A percentile compares a stretch with the other conserved stretches of the same genome.
Conservation (phyloP, 371 early-diverging fungal species). For the Rhizomucor miehei region DNA sequence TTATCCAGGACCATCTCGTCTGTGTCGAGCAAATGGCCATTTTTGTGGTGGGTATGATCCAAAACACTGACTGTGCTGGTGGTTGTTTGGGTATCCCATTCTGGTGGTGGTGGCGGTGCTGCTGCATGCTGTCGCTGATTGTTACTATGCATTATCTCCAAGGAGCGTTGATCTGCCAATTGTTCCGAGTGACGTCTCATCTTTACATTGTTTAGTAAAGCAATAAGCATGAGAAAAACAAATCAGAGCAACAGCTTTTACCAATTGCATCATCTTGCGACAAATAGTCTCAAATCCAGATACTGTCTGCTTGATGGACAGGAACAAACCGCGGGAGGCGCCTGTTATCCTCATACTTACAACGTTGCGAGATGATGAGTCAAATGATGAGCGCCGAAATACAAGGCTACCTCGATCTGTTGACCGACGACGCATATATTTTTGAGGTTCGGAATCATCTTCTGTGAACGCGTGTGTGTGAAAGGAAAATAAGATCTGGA, state of each 20-base stretch:
- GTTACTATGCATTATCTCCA: no score
- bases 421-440: constrained; percentile 12
- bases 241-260: constrained; percentile 11
- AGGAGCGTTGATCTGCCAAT: neutral
- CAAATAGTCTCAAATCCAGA: constrained; percentile 32
- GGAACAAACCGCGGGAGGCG: constrained; percentile 28
- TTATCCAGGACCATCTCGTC: no score
- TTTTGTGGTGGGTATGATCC: no score
- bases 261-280: constrained; percentile 37
- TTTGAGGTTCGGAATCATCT: no score
- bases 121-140: no score
- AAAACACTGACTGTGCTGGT: no score
- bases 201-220: neutral
- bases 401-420: constrained; percentile 24
- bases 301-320: constrained; percentile 33
- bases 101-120: no score
- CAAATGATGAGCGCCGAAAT: neutral
- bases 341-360: constrained; percentile 30
- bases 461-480: constrained; percentile 5
- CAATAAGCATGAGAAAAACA: neutral
- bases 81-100: no score
- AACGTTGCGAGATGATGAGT: constrained; percentile 6
- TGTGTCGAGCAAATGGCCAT: no score
- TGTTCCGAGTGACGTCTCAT: constrained; percentile 4
- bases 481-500: constrained; percentile 6